These are phyloP conservation scores for Chiua virens DNA, from an alignment of 768 basidiomycete genomes.

Conservation along the genomic window DNA sequence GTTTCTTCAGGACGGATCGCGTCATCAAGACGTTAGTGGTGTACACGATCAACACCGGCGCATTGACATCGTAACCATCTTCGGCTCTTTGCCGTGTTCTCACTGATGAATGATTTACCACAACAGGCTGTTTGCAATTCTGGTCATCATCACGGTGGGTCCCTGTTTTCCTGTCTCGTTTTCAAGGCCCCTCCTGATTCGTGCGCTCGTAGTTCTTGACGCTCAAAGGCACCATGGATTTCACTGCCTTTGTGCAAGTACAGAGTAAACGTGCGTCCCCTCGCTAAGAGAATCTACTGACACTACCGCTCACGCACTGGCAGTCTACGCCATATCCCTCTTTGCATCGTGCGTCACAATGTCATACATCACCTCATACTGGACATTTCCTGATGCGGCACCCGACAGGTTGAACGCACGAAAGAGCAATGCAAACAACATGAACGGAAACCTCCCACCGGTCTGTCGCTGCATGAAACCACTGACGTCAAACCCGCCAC, in stretches of 20 bases:
- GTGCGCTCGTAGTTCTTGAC: not conserved
- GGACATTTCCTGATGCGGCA: not conserved
- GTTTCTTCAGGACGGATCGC: conserved; percentile 11
- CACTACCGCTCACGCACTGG: not conserved
- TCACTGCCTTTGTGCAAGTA: conserved; percentile 13
- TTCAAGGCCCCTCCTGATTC: not conserved
- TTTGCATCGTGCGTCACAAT: conserved; percentile 12
- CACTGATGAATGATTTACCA: not conserved
- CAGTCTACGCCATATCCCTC: conserved; percentile 19
- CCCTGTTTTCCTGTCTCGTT: too few relatives aligned
- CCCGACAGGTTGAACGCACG: not conserved
- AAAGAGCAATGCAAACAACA: not conserved
- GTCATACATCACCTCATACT: not conserved
- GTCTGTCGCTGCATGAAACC: too few relatives aligned
- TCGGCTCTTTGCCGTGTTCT: too few relatives aligned
- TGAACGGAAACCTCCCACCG: not conserved
- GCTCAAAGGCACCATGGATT: conserved; percentile 3
- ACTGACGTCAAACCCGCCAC: too few relatives aligned
- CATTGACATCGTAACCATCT: conserved; percentile 10
- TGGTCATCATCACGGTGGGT: conserved; percentile 8
- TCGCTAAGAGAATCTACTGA: not conserved
- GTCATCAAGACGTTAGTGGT: conserved; percentile 17
- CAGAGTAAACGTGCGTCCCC: conserved; percentile 13
- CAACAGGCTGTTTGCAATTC: conserved; percentile 7
- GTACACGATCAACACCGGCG: conserved; percentile 19